Conservation (phyloP, 768 basidiomycete species). For the Gautieria morchelliformis region DNA sequence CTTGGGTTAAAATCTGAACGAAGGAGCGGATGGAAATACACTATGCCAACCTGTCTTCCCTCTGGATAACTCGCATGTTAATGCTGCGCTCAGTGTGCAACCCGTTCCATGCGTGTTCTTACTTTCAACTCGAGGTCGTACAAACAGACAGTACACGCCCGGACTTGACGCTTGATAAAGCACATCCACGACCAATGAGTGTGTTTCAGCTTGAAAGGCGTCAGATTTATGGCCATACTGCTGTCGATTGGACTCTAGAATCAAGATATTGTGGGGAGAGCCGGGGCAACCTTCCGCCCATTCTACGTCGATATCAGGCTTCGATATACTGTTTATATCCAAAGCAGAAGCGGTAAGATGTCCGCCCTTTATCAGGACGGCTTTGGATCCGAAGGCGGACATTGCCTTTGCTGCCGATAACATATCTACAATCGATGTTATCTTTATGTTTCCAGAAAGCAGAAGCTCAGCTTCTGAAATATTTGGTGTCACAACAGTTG, state of each 20-base stretch:
- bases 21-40: neutral
- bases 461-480: constrained; percentile 70
- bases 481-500: constrained; percentile 77
- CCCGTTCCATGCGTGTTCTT: constrained; percentile 86
- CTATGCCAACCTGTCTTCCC: constrained; percentile 31
- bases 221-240: too few species aligned
- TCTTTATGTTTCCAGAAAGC: constrained; percentile 32
- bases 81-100: constrained; percentile 81
- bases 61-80: constrained; percentile 56
- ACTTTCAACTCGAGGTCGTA: constrained; percentile 53
- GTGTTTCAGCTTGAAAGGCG: neutral
- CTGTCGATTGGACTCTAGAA: neutral
- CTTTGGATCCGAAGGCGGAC: constrained; percentile 34
- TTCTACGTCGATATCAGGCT: neutral
- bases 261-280: neutral
- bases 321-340: neutral
- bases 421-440: constrained; percentile 50
- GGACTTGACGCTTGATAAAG: constrained; percentile 30
- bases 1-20: neutral
- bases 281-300: constrained; percentile 2
- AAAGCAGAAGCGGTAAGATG: constrained; percentile 37
- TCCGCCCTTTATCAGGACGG: constrained; percentile 80
- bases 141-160: constrained; percentile 38
- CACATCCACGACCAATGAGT: constrained; percentile 52
- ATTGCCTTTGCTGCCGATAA: constrained; percentile 43